A percentile compares a stretch with the other conserved stretches of the same genome.
Evolutionary conservation across 169 alveolate species (phyloP).

Genomic region (Cryptosporidium sp.): DNA sequence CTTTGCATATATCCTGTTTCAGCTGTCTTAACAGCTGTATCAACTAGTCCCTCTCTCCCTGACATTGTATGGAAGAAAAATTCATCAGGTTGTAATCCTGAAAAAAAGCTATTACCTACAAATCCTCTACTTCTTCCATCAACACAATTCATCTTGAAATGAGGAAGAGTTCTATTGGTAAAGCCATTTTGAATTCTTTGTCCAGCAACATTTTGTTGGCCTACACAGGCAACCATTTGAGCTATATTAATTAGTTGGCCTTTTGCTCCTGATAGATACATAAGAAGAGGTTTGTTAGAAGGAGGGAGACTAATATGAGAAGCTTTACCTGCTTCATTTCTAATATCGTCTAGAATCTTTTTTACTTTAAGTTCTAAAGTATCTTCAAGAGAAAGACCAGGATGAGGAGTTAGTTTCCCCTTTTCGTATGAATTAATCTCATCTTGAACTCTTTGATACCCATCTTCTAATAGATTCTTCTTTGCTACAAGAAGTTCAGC

Average conservation of each 20-base stretch:
- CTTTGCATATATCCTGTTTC: slow-evolving; percentile 99
- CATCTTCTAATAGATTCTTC: slow-evolving; percentile 84
- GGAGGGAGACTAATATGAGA: slow-evolving; percentile 90
- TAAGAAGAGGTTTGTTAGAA: slow-evolving; percentile 93
- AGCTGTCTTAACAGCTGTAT: slow-evolving; percentile 99
- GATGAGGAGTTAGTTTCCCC: slow-evolving; percentile 91
- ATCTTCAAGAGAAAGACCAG: slow-evolving; percentile 96
- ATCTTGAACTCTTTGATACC: slow-evolving; percentile 90
- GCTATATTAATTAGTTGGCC: slow-evolving; percentile 97
- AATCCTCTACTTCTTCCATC: slow-evolving; percentile 98
- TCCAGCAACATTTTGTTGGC: slow-evolving; percentile 96
- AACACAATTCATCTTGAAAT: slow-evolving; percentile 91
- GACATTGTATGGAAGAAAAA: slow-evolving; percentile 99
- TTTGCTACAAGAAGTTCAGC: slow-evolving; percentile 80
- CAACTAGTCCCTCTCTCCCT: slow-evolving; percentile 99
- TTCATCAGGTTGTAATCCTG: slow-evolving; percentile 94
- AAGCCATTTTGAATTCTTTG: slow-evolving; percentile 97
- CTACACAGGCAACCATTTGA: slow-evolving; percentile 99
- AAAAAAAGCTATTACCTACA: slow-evolving; percentile 95
- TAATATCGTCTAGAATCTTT: slow-evolving; percentile 91
- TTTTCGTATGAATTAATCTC: slow-evolving; percentile 86
- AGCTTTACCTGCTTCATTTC: slow-evolving; percentile 94
- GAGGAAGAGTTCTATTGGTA: slow-evolving; percentile 97
- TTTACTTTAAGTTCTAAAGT: slow-evolving; percentile 93
- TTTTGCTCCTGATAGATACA: slow-evolving; percentile 99